These are phyloP conservation scores for Styphnolobium japonicum DNA, from an alignment of 306 rosid species.

Conservation along the genomic window DNA sequence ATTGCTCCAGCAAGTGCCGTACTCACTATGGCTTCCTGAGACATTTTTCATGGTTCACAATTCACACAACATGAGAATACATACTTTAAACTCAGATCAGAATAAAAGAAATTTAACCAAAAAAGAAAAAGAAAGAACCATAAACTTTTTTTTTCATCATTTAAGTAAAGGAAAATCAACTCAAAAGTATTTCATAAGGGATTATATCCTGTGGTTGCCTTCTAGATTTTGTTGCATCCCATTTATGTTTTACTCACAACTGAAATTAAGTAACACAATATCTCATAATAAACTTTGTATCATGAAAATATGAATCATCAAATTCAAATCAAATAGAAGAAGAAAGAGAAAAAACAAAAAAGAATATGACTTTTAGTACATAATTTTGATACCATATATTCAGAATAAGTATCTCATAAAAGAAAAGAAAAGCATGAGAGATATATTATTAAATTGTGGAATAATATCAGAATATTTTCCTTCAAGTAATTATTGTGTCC, in stretches of 20 bases:
- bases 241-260: neutral
- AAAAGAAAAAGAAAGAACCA: neutral
- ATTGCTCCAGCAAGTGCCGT: constrained; percentile 66
- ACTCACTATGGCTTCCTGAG: constrained; percentile 66
- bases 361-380: neutral
- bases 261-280: neutral
- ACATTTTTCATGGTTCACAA: neutral
- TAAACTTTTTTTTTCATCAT: neutral
- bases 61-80: neutral
- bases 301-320: neutral
- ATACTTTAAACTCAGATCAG: neutral
- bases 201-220: neutral
- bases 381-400: neutral
- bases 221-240: neutral
- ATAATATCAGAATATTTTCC: neutral
- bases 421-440: too few species aligned
- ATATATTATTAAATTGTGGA: neutral
- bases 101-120: neutral
- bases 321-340: neutral
- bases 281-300: neutral
- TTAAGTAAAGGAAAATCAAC: neutral
- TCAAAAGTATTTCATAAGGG: neutral
- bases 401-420: too few species aligned
- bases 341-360: neutral
- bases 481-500: neutral